Evolutionary conservation across 2,329 filamentous ascomycete genomes (phyloP).

Genomic region (Raffaelea albimanens): DNA sequence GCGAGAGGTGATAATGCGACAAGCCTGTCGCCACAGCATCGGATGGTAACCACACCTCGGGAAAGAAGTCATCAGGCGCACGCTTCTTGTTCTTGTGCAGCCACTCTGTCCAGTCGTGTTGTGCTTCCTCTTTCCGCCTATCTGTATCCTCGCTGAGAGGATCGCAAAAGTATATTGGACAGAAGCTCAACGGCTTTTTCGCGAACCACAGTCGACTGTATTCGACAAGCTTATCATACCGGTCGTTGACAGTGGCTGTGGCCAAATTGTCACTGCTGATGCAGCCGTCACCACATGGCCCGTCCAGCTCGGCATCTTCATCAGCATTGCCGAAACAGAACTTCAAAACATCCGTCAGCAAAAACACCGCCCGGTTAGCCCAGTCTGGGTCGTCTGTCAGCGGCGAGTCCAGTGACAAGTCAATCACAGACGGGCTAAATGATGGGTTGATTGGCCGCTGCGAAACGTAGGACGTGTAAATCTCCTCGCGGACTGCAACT

Average conservation of each 20-base stretch:
- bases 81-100: no score
- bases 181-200: background rate
- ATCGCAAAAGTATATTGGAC: background rate
- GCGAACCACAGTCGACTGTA: background rate
- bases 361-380: slow-evolving; percentile 1
- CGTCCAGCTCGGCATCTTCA: background rate
- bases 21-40: background rate
- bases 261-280: no score
- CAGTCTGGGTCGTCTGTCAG: background rate
- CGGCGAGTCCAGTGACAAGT: background rate
- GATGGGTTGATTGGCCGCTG: slow-evolving; percentile 1
- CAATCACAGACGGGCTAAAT: background rate
- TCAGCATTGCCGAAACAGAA: slow-evolving; percentile 4
- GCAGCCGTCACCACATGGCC: no score
- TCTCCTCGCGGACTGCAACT: slow-evolving; percentile 3
- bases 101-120: no score
- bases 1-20: slow-evolving; percentile 1
- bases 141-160: no score
- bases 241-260: background rate
- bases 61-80: no score
- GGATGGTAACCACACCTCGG: slow-evolving; percentile 1
- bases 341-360: background rate
- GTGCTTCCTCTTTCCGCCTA: no score
- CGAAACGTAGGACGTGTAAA: slow-evolving; percentile 1
- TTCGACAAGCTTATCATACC: background rate